Percentiles rank a stretch among this genome's conserved stretches.
These are phyloP conservation scores for Tarenaya hassleriana DNA, from an alignment of 345 rosid species.

Conservation along the genomic window DNA sequence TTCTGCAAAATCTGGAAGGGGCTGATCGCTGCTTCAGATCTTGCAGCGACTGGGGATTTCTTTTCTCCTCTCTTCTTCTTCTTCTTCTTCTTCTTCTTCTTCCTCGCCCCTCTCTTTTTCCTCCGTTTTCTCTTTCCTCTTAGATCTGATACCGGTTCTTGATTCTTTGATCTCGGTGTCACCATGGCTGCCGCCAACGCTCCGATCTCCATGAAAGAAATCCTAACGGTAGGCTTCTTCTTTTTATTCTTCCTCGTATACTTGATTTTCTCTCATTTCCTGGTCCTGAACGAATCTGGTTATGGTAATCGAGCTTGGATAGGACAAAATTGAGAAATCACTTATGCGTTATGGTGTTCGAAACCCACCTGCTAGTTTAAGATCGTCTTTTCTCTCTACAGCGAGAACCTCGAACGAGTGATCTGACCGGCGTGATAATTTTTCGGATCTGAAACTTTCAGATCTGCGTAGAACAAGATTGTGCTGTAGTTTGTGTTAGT, in stretches of 20 bases:
- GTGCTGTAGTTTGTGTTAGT: conserved; percentile 12
- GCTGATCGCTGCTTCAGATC: conserved; percentile 34
- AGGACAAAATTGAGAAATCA: not conserved
- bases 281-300: not conserved
- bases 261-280: not conserved
- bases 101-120: conserved; percentile 8
- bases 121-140: conserved; percentile 17
- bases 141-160: conserved; percentile 34
- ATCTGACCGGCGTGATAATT: not conserved
- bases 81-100: no score
- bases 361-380: no score
- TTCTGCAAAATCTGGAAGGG: no score
- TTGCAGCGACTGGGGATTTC: conserved; percentile 16
- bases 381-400: not conserved
- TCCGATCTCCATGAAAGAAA: conserved; percentile 91
- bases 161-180: conserved; percentile 24
- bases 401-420: no score
- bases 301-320: conserved; percentile 16
- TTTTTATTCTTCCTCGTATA: conserved; percentile 14
- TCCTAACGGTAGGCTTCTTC: conserved; percentile 50
- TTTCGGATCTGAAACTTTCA: not conserved
- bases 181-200: conserved; percentile 91
- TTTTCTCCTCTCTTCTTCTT: conserved; percentile 11
- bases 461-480: not conserved
- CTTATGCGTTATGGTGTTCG: not conserved